Conservation (phyloP, 1,139 yeast genomes). For the Magnusiomyces sp. region DNA sequence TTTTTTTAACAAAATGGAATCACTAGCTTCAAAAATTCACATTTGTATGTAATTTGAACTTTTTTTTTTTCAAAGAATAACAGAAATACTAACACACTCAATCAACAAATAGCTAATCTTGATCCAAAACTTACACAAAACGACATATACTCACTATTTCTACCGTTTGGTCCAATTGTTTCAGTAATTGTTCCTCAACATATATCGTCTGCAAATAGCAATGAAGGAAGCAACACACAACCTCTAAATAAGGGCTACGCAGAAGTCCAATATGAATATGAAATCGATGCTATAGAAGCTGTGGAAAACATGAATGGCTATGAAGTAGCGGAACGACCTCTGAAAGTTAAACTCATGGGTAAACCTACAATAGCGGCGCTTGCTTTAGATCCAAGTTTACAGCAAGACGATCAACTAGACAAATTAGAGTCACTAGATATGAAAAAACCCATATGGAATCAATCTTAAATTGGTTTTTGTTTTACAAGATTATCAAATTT, state of each 20-base stretch:
- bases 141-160: conserved; percentile 23
- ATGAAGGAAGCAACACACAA: neutral
- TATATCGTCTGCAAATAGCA: neutral
- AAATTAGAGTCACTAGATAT: too few species aligned
- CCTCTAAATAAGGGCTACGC: conserved; percentile 21
- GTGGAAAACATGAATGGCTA: conserved; percentile 32
- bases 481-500: too few species aligned
- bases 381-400: neutral
- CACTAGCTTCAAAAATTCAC: conserved; percentile 2
- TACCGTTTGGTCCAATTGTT: conserved; percentile 34
- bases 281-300: conserved; percentile 31
- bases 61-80: neutral
- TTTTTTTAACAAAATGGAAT: conserved; percentile 3
- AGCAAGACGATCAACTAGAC: neutral
- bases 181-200: conserved; percentile 18
- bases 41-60: neutral
- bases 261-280: conserved; percentile 26
- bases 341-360: conserved; percentile 22
- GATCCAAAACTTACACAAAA: conserved; percentile 14
- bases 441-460: too few species aligned
- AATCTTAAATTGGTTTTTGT: too few species aligned
- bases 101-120: neutral
- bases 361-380: neutral
- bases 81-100: neutral
- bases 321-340: conserved; percentile 24